A percentile compares a stretch with the other conserved stretches of the same genome.
phyloP scores from a whole-genome alignment of 306 rosid species.

The Corylus heterophylla region DNA sequence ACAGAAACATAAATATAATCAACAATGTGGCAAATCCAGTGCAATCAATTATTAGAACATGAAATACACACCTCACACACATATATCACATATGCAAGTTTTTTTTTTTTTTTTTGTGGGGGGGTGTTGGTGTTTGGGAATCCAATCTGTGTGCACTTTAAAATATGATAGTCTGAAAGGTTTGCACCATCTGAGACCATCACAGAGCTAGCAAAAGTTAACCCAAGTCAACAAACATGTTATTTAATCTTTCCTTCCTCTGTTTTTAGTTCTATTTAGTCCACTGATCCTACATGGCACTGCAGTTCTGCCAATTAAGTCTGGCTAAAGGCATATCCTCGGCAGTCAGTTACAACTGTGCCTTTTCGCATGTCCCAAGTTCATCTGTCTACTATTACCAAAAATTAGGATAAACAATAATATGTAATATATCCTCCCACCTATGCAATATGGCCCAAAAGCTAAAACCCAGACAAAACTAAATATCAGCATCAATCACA shows the following conservation, averaged over 20 bases:
- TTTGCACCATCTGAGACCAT: too few relatives aligned
- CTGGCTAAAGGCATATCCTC: constrained; percentile 5
- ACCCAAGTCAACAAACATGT: constrained; percentile 24
- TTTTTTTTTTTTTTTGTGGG: too few relatives aligned
- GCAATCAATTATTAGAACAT: neutral
- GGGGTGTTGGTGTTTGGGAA: too few relatives aligned
- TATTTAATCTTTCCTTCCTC: constrained; percentile 18
- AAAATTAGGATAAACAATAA: neutral
- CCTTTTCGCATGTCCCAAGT: constrained; percentile 12
- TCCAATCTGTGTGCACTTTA: too few relatives aligned
- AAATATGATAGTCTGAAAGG: too few relatives aligned
- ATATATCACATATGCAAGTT: neutral
- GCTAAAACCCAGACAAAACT: neutral
- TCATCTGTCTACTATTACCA: constrained; percentile 11
- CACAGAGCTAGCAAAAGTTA: constrained; percentile 16
- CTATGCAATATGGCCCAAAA: neutral
- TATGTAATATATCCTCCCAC: neutral
- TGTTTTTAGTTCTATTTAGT: neutral
- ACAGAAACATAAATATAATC: constrained; percentile 24
- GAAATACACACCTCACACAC: neutral
- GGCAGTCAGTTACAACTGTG: constrained; percentile 13
- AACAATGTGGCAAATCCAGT: constrained; percentile 24
- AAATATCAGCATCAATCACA: neutral
- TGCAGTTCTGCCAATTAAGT: constrained; percentile 4
- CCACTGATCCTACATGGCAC: neutral